Base-by-base conservation (phyloP, 768 basidiomycete species). In the Lactifluus piperatus region DNA sequence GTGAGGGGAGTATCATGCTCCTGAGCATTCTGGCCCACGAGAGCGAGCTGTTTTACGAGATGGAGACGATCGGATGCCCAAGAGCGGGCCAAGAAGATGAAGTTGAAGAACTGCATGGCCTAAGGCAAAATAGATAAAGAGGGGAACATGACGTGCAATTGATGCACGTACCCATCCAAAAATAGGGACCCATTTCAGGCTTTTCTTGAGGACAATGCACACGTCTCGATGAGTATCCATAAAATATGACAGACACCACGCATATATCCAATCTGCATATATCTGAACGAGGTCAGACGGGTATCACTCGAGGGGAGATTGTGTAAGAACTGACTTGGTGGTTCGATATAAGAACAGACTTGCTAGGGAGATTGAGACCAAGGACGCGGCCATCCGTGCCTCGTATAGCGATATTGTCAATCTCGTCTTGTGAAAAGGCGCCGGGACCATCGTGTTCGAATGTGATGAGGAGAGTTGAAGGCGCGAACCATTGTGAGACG, bases 101-200 rank as follows among this genome's bases (percentile, higher is more conserved):
- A 98, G 58, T 85, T 78, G 73, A 84, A 97, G 75, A 93, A 86
- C 80, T 89, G 92, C 92, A 97, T 97, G 57, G 81, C 88, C 90
- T 91, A 51, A 11, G 6, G n/a, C n/a, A 57, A 14, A 34, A n/a
- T 37, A 20, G 34, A 32, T 34, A 27, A 39, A 47, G 29, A 26
- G 4, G 45, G 14, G 6, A 20, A 30, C 5, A 54, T 37, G 34
- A 41, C 30, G 13, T 26, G 34, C 18, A 36, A 47, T 14, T 24
- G 29, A 26, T 16, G 30, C 27, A 67, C 80, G 55, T 72, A 93
- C 93, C 86, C 91, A 92, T 14, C 95, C 95, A 27, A 94, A 70
- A 48, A 99, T 69, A 18, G 95, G 95, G 3, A 95, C 69, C 78
- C 83, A 86, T 66, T 88, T 88, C 59, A 98, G 76, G 65, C 85